Evolutionary conservation across 495 filamentous ascomycete species (phyloP).

Genomic region (Penicilliopsis zonata): DNA sequence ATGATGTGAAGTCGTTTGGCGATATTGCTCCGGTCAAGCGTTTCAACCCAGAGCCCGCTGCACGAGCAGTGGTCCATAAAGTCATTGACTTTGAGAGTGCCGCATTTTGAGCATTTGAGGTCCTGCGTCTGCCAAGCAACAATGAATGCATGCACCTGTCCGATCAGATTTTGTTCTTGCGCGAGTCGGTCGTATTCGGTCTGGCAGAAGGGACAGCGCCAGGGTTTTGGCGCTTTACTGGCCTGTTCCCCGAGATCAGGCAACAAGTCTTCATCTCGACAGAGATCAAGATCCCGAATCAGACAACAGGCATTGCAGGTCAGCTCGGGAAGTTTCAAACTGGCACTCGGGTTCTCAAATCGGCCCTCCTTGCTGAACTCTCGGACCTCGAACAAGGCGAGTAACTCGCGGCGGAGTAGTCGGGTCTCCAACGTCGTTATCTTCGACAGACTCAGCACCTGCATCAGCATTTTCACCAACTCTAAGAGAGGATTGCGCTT

Average conservation of each 20-base stretch:
- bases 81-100: conserved; percentile 58
- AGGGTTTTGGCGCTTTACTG: conserved; percentile 38
- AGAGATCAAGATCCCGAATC: conserved; percentile 81
- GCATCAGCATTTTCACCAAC: conserved; percentile 81
- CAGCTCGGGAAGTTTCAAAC: conserved; percentile 58
- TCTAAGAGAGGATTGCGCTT: conserved; percentile 73
- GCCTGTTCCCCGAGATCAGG: conserved; percentile 33
- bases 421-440: conserved; percentile 69
- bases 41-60: conserved; percentile 69
- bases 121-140: conserved; percentile 84
- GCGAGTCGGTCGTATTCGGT: conserved; percentile 60
- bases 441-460: conserved; percentile 80
- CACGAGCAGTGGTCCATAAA: conserved; percentile 97
- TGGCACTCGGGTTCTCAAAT: conserved; percentile 77
- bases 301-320: conserved; percentile 81
- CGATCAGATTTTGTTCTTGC: conserved; percentile 76
- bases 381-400: conserved; percentile 80
- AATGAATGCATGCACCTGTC: conserved; percentile 58
- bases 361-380: conserved; percentile 82
- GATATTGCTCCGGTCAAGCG: conserved; percentile 56
- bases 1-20: conserved; percentile 54
- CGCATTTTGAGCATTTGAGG: conserved; percentile 60
- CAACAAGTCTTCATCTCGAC: conserved; percentile 78
- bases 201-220: conserved; percentile 70
- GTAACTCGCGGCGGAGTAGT: conserved; percentile 75